These are phyloP conservation scores for Suillus americanus DNA, from an alignment of 768 basidiomycete species.

Conservation along the genomic window DNA sequence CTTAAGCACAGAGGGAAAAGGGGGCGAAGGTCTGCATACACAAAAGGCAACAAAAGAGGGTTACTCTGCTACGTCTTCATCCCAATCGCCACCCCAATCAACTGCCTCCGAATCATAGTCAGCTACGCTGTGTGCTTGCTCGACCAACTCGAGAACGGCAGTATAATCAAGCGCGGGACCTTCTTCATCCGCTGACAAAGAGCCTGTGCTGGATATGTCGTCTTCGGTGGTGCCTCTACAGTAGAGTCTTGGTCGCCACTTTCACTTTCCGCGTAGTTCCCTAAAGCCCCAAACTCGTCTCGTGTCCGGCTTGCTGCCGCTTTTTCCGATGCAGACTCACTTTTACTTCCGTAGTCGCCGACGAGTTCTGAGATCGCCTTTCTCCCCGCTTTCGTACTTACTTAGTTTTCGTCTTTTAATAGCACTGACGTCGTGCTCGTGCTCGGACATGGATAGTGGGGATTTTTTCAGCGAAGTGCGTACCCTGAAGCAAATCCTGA, in stretches of 20 bases:
- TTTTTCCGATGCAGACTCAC: constrained; percentile 34
- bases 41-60: not conserved
- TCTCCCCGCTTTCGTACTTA: constrained; percentile 47
- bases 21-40: not conserved
- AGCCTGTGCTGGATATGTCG: constrained; percentile 2
- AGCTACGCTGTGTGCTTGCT: constrained; percentile 19
- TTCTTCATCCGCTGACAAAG: constrained; percentile 17
- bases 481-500: constrained; percentile 48
- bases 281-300: constrained; percentile 22
- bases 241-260: constrained; percentile 8
- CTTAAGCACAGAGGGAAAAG: not conserved
- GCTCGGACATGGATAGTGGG: constrained; percentile 64
- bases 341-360: constrained; percentile 59
- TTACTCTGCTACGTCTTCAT: constrained; percentile 15
- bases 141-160: constrained; percentile 22
- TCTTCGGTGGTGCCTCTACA: constrained; percentile 1
- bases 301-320: not conserved
- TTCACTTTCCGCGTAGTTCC: constrained; percentile 24
- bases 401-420: constrained; percentile 61
- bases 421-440: constrained; percentile 27
- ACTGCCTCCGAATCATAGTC: constrained; percentile 27
- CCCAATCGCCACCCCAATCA: constrained; percentile 33
- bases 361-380: constrained; percentile 57
- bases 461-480: constrained; percentile 83
- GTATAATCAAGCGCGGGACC: constrained; percentile 16